Percentiles rank a stretch among this genome's conserved stretches.
Conservation (phyloP, 345 rosid genomes). For the Theobroma cacao region DNA sequence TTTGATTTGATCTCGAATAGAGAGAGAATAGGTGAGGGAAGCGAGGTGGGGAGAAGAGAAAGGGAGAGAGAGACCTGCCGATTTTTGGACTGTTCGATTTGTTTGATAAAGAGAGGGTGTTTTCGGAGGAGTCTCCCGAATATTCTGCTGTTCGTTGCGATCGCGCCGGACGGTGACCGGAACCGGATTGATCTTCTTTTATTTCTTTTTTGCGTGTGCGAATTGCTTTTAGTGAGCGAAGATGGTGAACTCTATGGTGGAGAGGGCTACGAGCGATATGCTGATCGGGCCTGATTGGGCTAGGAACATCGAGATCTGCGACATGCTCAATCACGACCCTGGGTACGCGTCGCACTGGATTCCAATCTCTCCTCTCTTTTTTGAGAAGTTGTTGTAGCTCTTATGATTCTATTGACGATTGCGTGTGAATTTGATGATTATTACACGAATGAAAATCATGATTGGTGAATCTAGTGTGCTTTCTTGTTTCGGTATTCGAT, state of each 20-base stretch:
- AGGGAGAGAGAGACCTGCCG: background rate
- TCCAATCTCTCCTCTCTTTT: constrained; percentile 3
- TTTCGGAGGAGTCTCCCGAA: constrained; percentile 29
- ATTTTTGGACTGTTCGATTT: constrained; percentile 22
- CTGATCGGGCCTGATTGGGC: constrained; percentile 99
- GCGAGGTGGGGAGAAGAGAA: background rate
- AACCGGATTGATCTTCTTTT: constrained; percentile 6
- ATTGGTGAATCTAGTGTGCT: background rate
- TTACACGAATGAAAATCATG: background rate
- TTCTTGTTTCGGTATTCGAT: background rate
- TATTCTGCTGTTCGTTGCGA: constrained; percentile 30
- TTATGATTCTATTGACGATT: background rate
- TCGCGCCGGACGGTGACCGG: constrained; percentile 24
- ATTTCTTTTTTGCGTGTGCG: background rate
- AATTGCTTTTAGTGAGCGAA: constrained; percentile 22
- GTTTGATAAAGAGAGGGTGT: constrained; percentile 15
- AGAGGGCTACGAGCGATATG: constrained; percentile 98
- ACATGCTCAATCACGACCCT: constrained; percentile 92
- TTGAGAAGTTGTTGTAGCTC: background rate
- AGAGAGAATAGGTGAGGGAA: background rate
- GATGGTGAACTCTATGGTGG: constrained; percentile 99
- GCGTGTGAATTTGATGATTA: background rate
- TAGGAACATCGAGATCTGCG: constrained; percentile 99
- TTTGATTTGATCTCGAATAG: constrained; percentile 14
- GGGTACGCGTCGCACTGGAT: constrained; percentile 44